phyloP scores from a whole-genome alignment of 73 alveolate species.

The Paramecium octaurelia region DNA sequence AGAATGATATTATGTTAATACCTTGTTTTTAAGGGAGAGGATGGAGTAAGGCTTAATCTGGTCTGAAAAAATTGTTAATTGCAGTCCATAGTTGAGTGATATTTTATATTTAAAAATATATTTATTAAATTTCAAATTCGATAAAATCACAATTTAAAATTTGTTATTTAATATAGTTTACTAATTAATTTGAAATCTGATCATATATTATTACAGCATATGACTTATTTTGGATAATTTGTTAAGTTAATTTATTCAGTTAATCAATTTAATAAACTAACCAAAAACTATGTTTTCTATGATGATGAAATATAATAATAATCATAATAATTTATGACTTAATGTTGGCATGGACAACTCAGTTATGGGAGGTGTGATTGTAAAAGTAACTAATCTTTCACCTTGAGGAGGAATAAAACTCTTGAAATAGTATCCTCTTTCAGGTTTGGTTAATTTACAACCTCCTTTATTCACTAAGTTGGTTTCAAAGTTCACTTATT shows the following conservation, averaged over 20 bases:
- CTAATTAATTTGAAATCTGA: background rate
- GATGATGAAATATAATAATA: background rate
- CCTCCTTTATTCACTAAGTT: background rate
- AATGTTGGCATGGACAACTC: background rate
- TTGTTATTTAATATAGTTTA: background rate
- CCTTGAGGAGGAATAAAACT: background rate
- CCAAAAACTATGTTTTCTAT: background rate
- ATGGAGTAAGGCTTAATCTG: background rate
- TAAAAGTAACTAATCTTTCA: background rate
- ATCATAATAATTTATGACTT: slow-evolving; percentile 1
- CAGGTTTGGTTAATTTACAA: slow-evolving; percentile 36
- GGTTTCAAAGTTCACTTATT: background rate
- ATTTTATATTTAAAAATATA: background rate
- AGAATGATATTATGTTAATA: background rate
- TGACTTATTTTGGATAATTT: background rate
- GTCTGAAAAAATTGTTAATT: background rate
- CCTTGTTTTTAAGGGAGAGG: slow-evolving; percentile 23
- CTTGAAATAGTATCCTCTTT: slow-evolving; percentile 32
- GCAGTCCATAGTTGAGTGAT: background rate
- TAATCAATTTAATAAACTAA: background rate
- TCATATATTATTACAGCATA: background rate
- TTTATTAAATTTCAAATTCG: slow-evolving; percentile 14
- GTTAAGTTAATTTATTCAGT: background rate
- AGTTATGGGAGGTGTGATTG: slow-evolving; percentile 4
- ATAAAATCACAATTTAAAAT: slow-evolving; percentile 1